These are phyloP conservation scores for Nectriaceae sp. DNA, from an alignment of 2,329 filamentous ascomycete species.

Conservation along the genomic window DNA sequence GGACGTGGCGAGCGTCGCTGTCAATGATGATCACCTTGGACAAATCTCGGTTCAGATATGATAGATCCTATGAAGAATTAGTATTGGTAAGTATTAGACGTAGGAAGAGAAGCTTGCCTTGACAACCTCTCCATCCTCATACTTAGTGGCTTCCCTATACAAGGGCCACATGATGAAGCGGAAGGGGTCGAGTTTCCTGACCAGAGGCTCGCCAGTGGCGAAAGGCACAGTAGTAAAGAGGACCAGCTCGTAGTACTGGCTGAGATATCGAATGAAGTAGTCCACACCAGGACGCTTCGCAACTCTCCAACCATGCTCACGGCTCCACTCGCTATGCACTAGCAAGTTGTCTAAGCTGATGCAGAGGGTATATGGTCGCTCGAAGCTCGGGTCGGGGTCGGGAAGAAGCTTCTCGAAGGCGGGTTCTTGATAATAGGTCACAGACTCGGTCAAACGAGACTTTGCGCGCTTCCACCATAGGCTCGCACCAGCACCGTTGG, in stretches of 20 bases:
- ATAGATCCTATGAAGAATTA: constrained; percentile 70
- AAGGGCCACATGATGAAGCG: constrained; percentile 94
- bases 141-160: constrained; percentile 95
- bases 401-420: constrained; percentile 92
- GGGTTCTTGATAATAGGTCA: constrained; percentile 94
- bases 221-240: constrained; percentile 90
- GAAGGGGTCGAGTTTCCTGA: constrained; percentile 93
- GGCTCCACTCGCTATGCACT: constrained; percentile 91
- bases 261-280: constrained; percentile 95
- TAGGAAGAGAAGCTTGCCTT: constrained; percentile 63
- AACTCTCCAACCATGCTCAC: constrained; percentile 92
- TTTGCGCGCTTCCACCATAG: constrained; percentile 81
- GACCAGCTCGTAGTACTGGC: constrained; percentile 97
- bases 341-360: constrained; percentile 92
- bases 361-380: constrained; percentile 89
- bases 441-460: constrained; percentile 72
- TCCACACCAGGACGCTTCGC: constrained; percentile 95
- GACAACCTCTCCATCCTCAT: constrained; percentile 92
- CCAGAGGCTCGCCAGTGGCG: constrained; percentile 80
- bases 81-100: constrained; percentile 1
- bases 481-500: constrained; percentile 74
- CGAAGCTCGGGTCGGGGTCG: constrained; percentile 74
- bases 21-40: constrained; percentile 96
- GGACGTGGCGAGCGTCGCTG: constrained; percentile 78
- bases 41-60: constrained; percentile 93